Conservation (phyloP, 225 moss, liverwort and hornwort species). For the Thuidium tamariscinum region DNA sequence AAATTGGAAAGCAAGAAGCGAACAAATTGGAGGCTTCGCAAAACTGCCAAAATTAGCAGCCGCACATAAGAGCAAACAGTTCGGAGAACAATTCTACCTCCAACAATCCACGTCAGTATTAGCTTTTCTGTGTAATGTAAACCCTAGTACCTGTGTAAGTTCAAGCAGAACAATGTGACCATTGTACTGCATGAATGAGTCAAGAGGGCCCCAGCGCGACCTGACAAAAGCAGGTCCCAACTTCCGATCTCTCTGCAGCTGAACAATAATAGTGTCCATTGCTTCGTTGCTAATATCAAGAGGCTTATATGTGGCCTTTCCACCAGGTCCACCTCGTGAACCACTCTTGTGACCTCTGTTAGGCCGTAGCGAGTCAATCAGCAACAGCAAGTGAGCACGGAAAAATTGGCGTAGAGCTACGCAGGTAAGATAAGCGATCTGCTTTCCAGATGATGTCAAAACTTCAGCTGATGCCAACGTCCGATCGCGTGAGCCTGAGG, state of each 20-base stretch:
- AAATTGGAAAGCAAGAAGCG: neutral
- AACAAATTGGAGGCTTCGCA: neutral
- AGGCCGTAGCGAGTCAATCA: slow-evolving; percentile 85
- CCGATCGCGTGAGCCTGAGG: slow-evolving; percentile 66
- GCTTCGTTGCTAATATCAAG: slow-evolving; percentile 95
- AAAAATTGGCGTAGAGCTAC: slow-evolving; percentile 89
- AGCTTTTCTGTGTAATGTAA: neutral
- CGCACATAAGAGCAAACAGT: neutral
- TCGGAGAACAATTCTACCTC: neutral
- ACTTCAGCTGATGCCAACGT: slow-evolving; percentile 84
- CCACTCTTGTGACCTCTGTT: slow-evolving; percentile 82
- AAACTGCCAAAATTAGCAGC: neutral
- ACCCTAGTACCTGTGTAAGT: slow-evolving; percentile 74
- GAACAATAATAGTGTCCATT: slow-evolving; percentile 82
- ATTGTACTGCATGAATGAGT: slow-evolving; percentile 76
- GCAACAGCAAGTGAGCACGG: slow-evolving; percentile 77
- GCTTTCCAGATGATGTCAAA: slow-evolving; percentile 93
- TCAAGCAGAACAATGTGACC: slow-evolving; percentile 87
- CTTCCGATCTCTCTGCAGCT: slow-evolving; percentile 93
- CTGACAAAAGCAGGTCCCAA: slow-evolving; percentile 96
- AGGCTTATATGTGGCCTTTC: slow-evolving; percentile 85
- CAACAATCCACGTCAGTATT: neutral
- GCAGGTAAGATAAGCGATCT: slow-evolving; percentile 90
- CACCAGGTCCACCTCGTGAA: slow-evolving; percentile 68
- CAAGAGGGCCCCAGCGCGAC: slow-evolving; percentile 75